phyloP scores from a whole-genome alignment of 176 grass and related monocot species.

The Avena eriantha region DNA sequence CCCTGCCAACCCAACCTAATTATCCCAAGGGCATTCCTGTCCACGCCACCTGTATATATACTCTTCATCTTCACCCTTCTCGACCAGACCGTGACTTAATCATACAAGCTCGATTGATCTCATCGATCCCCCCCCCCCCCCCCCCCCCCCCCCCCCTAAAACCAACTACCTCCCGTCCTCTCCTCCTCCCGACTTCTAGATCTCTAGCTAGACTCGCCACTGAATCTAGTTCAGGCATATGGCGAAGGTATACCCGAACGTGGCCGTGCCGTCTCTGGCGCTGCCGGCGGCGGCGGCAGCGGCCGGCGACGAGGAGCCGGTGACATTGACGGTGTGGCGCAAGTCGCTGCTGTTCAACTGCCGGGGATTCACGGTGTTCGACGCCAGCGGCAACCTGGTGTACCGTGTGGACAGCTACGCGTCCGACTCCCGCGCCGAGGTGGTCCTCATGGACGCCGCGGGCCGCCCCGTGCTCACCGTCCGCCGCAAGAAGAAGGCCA shows the following conservation, averaged over 20 bases:
- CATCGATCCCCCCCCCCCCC: not conserved
- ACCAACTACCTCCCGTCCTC: conserved; percentile 2
- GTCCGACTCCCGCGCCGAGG: conserved; percentile 68
- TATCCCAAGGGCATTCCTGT: conserved; percentile 50
- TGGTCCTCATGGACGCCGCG: conserved; percentile 85
- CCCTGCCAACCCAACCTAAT: conserved; percentile 50
- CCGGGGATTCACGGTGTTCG: conserved; percentile 82
- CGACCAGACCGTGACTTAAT: conserved; percentile 32
- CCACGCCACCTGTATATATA: conserved; percentile 47
- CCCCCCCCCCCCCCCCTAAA: no score
- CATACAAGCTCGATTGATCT: conserved; percentile 9
- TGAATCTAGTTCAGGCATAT: not conserved
- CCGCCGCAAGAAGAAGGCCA: conserved; percentile 79
- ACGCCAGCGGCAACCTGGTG: conserved; percentile 72
- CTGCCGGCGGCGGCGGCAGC: not conserved
- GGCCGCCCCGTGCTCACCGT: conserved; percentile 71
- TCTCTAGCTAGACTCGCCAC: not conserved
- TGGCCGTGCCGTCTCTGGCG: conserved; percentile 38
- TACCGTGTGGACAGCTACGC: conserved; percentile 95
- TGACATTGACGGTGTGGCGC: conserved; percentile 89
- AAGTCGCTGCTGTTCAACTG: conserved; percentile 92
- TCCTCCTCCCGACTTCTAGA: not conserved
- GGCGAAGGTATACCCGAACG: conserved; percentile 62
- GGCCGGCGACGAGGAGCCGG: conserved; percentile 31
- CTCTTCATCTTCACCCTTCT: conserved; percentile 17